A percentile compares a stretch with the other conserved stretches of the same genome.
Evolutionary conservation across 352 stramenopile species (phyloP).

Genomic region (Globisporangium solare): DNA sequence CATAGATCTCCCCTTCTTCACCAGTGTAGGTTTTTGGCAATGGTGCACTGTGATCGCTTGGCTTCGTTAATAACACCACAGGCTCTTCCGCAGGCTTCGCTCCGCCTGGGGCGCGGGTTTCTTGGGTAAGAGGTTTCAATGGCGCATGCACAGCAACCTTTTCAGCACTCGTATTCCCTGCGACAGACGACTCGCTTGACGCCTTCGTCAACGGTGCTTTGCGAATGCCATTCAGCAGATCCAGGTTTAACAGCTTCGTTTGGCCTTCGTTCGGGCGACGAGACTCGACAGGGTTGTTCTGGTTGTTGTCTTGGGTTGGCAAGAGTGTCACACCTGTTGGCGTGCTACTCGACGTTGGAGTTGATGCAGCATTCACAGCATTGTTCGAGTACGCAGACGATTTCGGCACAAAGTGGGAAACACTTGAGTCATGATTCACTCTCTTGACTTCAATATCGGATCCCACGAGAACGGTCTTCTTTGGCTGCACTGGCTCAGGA

Average conservation of each 20-base stretch:
- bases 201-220: slow-evolving; percentile 38
- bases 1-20: slow-evolving; percentile 56
- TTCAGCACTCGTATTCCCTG: slow-evolving; percentile 13
- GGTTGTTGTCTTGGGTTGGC: slow-evolving; percentile 7
- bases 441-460: slow-evolving; percentile 39
- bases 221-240: slow-evolving; percentile 25
- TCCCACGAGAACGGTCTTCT: slow-evolving; percentile 10
- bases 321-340: not conserved
- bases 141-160: slow-evolving; percentile 15
- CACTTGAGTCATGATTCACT: slow-evolving; percentile 18
- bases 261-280: slow-evolving; percentile 24
- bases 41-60: slow-evolving; percentile 4
- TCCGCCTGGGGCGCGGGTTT: slow-evolving; percentile 18
- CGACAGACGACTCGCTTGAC: slow-evolving; percentile 24
- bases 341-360: slow-evolving; percentile 4
- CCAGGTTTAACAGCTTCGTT: slow-evolving; percentile 39
- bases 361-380: slow-evolving; percentile 5
- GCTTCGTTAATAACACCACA: slow-evolving; percentile 4
- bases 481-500: slow-evolving; percentile 19
- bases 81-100: slow-evolving; percentile 15
- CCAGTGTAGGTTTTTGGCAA: slow-evolving; percentile 21
- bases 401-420: slow-evolving; percentile 7
- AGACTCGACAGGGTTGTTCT: slow-evolving; percentile 4
- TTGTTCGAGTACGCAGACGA: slow-evolving; percentile 9
- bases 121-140: slow-evolving; percentile 41